These are phyloP conservation scores for Platanthera zijinensis DNA, from an alignment of 106 monocot species.

Conservation along the genomic window DNA sequence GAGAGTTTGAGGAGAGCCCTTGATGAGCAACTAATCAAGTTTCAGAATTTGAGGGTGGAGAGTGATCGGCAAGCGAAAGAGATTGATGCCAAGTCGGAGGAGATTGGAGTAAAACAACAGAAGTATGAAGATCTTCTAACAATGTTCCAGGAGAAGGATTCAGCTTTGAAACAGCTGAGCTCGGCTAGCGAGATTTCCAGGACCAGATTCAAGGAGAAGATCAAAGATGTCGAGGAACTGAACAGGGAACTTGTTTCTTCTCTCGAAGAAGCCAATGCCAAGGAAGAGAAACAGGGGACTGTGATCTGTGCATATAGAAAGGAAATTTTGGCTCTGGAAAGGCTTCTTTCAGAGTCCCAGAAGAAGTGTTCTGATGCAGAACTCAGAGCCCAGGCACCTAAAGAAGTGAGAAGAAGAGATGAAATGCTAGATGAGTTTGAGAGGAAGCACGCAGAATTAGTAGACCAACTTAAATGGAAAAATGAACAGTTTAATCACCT, in stretches of 20 bases:
- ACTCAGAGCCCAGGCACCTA: slow-evolving; percentile 26
- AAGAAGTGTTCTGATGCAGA: slow-evolving; percentile 58
- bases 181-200: slow-evolving; percentile 40
- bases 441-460: slow-evolving; percentile 39
- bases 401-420: slow-evolving; percentile 45
- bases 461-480: slow-evolving; percentile 80
- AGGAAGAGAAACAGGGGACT: slow-evolving; percentile 27
- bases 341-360: slow-evolving; percentile 31
- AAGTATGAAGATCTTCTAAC: slow-evolving; percentile 41
- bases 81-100: slow-evolving; percentile 37
- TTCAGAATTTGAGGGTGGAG: slow-evolving; percentile 33
- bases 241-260: slow-evolving; percentile 39
- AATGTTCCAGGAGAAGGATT: slow-evolving; percentile 55
- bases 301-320: slow-evolving; percentile 22
- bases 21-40: slow-evolving; percentile 26
- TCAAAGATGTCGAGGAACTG: slow-evolving; percentile 30
- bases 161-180: slow-evolving; percentile 33
- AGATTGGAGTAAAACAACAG: slow-evolving; percentile 20
- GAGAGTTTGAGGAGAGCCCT: slow-evolving; percentile 42
- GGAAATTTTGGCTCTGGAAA: slow-evolving; percentile 44
- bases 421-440: slow-evolving; percentile 45
- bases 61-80: slow-evolving; percentile 35
- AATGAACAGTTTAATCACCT: slow-evolving; percentile 83
- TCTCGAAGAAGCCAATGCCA: slow-evolving; percentile 52
- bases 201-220: slow-evolving; percentile 24